phyloP scores from a whole-genome alignment of 2,329 filamentous ascomycete genomes.

The Monilinia fructigena region DNA sequence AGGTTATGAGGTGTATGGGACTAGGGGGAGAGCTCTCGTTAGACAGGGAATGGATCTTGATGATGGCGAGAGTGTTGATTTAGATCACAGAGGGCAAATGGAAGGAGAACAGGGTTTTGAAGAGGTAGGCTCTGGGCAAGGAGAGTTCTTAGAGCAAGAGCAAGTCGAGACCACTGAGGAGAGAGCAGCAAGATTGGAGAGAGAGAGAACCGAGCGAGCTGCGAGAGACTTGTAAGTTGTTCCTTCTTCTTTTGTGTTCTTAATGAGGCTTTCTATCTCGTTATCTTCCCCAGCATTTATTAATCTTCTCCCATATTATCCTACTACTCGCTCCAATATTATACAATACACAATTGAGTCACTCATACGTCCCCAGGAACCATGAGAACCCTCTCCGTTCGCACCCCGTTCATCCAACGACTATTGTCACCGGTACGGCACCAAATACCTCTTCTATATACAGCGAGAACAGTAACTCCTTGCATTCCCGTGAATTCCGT shows the following conservation, averaged over 20 bases:
- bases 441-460: neutral
- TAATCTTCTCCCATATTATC: too few species aligned
- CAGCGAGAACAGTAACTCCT: neutral
- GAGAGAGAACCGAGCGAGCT: neutral
- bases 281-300: neutral
- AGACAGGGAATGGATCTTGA: neutral
- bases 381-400: constrained; percentile 7
- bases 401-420: neutral
- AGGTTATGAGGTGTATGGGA: neutral
- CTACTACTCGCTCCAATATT: neutral
- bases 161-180: neutral
- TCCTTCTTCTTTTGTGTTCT: neutral
- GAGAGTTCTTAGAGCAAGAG: neutral
- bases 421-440: neutral
- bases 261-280: neutral
- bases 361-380: neutral
- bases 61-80: neutral
- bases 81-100: neutral
- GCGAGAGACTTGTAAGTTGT: constrained; percentile 3
- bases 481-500: neutral
- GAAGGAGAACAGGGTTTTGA: neutral
- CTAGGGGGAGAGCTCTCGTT: neutral
- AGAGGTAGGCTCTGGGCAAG: neutral
- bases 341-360: neutral
- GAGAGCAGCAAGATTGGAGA: neutral